Conservation (phyloP, 2,329 filamentous ascomycete species). For the Fusarium sp. region DNA sequence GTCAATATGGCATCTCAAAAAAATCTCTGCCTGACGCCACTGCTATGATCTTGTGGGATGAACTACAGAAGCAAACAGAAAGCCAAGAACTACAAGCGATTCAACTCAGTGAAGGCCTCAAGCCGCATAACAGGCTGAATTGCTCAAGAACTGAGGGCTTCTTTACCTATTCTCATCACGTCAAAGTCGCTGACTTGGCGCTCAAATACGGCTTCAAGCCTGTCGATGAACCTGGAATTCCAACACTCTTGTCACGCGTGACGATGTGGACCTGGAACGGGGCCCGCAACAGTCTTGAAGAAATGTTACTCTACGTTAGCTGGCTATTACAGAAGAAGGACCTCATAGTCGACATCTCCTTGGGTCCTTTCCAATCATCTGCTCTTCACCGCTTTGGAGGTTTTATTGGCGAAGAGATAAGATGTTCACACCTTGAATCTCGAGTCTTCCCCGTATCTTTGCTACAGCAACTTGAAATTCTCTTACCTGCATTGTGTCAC, state of each 20-base stretch:
- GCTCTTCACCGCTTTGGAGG: not conserved
- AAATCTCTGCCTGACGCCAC: not conserved
- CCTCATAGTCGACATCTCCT: not conserved
- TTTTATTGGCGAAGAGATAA: not conserved
- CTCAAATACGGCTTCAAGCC: not conserved
- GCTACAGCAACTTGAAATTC: accelerated
- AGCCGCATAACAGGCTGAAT: accelerated
- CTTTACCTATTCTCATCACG: not conserved
- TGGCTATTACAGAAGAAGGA: not conserved
- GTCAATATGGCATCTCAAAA: not conserved
- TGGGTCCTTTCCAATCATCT: not conserved
- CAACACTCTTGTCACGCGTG: not conserved
- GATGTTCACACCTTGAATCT: too few species aligned
- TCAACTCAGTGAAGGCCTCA: not conserved
- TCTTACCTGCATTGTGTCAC: not conserved
- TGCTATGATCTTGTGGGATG: not conserved
- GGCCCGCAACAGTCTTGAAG: accelerated
- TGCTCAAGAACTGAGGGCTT: accelerated
- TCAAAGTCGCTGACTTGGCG: not conserved
- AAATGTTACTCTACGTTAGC: not conserved
- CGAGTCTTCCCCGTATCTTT: not conserved
- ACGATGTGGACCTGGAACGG: too few species aligned
- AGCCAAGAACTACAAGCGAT: not conserved
- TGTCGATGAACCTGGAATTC: not conserved
- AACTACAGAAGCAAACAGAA: not conserved